Base-by-base conservation (phyloP, 163 green algal species). In the Smithsoniella earleae region DNA sequence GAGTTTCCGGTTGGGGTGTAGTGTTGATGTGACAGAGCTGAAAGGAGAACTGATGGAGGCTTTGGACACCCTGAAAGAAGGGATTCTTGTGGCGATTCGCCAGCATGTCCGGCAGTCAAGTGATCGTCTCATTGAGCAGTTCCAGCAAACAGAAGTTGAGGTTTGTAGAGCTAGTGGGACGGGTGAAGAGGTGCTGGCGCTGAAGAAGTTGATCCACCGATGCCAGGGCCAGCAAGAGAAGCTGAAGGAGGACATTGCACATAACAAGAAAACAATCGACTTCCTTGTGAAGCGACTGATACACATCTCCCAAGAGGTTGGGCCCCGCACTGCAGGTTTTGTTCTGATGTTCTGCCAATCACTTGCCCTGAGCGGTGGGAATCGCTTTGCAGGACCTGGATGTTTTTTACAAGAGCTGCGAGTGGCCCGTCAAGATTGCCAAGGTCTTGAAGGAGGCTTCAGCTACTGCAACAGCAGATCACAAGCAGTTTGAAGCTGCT, bases 381-480 rank as follows among this genome's bases (percentile, higher is more conserved):
- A n/a, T n/a, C n/a, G n/a, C n/a, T n/a, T n/a, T 88, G 34, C 82
- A 89, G 33, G 88, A 94, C 77, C 86, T 93, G 74, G 82, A 87
- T 33, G 75, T 89, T 5, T 78, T 79, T 3, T 86, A 90, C 72
- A 82, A 81, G 31, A 80, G 85, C 2, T 92, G 89, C 63, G 86
- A 92, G 74, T 92, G 87, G 86, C 87, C 88, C 13, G 82, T 82
- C 38, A 88, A 79, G 75, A 84, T 88, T 69, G 66, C 81, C 0
- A 82, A 84, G 33, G 84, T 89, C 49, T 82, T 93, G 78, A 83
- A 87, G 34, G 84, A 91, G 30, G 86, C 87, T 2, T 83, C 77
- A 37, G 76, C 80, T 46, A 89, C 86, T 76, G 84, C 83, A 31
- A 88, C 84, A 4, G 49, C 75, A 27, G 87, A 93, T 84, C 84